These are phyloP conservation scores for Neurospora sp. DNA, from an alignment of 2,329 filamentous ascomycete genomes.

Conservation along the genomic window DNA sequence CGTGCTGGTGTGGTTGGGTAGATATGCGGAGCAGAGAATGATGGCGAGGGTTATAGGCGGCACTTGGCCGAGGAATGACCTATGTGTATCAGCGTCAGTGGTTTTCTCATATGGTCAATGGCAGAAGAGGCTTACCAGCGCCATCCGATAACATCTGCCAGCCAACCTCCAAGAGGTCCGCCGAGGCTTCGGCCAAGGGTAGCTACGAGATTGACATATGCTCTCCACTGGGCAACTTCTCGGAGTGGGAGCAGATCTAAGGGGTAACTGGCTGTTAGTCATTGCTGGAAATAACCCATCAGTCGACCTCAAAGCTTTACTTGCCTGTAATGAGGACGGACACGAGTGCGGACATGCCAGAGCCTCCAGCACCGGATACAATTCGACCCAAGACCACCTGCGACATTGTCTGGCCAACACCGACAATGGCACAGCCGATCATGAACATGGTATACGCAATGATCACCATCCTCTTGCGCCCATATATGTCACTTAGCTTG, in stretches of 20 bases:
- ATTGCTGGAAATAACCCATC: background rate
- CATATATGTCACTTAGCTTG: conserved; percentile 48
- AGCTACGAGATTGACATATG: conserved; percentile 41
- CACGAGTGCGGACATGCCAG: conserved; percentile 40
- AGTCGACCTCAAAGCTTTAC: background rate
- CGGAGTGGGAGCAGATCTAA: conserved; percentile 40
- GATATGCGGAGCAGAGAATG: conserved; percentile 23
- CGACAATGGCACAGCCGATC: conserved; percentile 30
- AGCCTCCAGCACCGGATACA: conserved; percentile 40
- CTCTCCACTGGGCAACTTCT: conserved; percentile 43
- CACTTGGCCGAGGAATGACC: conserved; percentile 48
- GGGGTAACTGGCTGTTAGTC: background rate
- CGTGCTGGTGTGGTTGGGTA: conserved; percentile 22
- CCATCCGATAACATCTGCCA: conserved; percentile 56
- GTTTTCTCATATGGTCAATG: background rate
- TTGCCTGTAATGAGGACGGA: conserved; percentile 42
- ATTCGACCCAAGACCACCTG: conserved; percentile 40
- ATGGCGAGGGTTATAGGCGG: conserved; percentile 44
- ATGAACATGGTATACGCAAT: conserved; percentile 40
- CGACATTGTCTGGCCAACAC: conserved; percentile 34
- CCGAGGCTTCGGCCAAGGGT: conserved; percentile 42
- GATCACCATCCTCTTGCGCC: conserved; percentile 40
- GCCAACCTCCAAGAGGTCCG: conserved; percentile 46
- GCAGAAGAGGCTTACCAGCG: conserved; percentile 37
- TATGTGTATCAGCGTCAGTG: conserved; percentile 4